Conservation (phyloP, 345 rosid species). For the Viola odorata region DNA sequence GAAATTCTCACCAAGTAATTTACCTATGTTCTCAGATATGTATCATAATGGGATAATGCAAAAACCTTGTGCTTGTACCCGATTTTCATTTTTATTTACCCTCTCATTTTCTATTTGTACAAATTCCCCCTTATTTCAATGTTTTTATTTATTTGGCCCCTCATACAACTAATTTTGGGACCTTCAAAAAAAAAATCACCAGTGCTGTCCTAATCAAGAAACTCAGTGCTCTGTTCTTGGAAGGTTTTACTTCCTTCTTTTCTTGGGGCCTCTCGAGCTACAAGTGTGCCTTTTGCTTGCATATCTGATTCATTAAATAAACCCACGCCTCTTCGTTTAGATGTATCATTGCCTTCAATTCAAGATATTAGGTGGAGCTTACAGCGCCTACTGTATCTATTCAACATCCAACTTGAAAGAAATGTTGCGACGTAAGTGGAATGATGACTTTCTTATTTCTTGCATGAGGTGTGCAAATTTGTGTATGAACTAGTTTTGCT, state of each 20-base stretch:
- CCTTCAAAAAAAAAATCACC: too few species aligned
- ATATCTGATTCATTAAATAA: conserved; percentile 71
- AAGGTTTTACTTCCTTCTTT: conserved; percentile 31
- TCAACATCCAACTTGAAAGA: conserved; percentile 85
- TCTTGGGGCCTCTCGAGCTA: conserved; percentile 33
- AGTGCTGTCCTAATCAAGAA: too few species aligned
- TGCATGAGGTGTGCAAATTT: background rate
- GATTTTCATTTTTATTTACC: too few species aligned
- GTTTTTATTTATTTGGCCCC: too few species aligned
- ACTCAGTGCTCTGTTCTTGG: too few species aligned
- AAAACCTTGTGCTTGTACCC: too few species aligned
- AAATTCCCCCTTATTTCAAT: too few species aligned
- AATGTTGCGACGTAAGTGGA: conserved; percentile 84
- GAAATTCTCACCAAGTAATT: too few species aligned
- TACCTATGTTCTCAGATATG: too few species aligned
- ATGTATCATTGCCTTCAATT: conserved; percentile 65
- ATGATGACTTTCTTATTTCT: conserved; percentile 11
- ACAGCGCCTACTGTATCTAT: conserved; percentile 62
- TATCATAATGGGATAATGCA: too few species aligned
- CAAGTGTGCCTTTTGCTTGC: conserved; percentile 57
- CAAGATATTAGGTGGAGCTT: conserved; percentile 68
- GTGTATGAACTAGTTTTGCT: background rate
- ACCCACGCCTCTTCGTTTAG: conserved; percentile 71
- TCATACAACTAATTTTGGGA: too few species aligned
- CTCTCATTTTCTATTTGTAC: too few species aligned